phyloP scores from a whole-genome alignment of 148 eudicot genomes.

The Polygonum aviculare region DNA sequence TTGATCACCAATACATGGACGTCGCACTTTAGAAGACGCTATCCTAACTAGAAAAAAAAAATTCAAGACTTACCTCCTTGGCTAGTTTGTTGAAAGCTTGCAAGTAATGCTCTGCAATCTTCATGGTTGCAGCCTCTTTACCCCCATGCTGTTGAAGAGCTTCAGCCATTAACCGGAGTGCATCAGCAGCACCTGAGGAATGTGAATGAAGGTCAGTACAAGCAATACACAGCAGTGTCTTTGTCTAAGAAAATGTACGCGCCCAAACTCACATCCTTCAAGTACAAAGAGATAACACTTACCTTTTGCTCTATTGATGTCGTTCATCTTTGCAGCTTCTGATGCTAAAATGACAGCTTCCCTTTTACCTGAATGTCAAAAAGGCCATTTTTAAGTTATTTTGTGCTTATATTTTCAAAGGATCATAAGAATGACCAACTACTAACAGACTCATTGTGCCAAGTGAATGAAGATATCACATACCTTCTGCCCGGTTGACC shows the following conservation, averaged over 20 bases:
- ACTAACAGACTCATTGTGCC: too few species aligned
- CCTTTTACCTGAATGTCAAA: not conserved
- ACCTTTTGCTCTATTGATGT: conserved; percentile 53
- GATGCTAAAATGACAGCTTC: not conserved
- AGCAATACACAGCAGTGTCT: too few species aligned
- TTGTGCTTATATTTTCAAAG: not conserved
- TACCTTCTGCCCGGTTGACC: conserved; percentile 24
- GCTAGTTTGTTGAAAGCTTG: conserved; percentile 66
- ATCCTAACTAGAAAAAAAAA: not conserved
- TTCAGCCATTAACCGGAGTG: conserved; percentile 13
- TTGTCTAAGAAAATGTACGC: too few species aligned
- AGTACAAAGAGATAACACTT: not conserved
- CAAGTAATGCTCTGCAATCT: conserved; percentile 74
- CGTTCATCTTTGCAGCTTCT: not conserved
- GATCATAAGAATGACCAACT: not conserved
- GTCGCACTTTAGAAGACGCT: too few species aligned
- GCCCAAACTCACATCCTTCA: too few species aligned
- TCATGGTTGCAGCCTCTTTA: conserved; percentile 57
- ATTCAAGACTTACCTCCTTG: conserved; percentile 39
- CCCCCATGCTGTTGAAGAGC: conserved; percentile 6
- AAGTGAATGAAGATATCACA: not conserved
- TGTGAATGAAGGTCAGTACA: not conserved
- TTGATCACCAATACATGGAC: not conserved
- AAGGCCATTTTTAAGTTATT: too few species aligned
- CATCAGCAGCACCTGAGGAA: conserved; percentile 50